Conservation (phyloP, 495 filamentous ascomycete genomes). For the Hyphodiscus hymeniophilus region DNA sequence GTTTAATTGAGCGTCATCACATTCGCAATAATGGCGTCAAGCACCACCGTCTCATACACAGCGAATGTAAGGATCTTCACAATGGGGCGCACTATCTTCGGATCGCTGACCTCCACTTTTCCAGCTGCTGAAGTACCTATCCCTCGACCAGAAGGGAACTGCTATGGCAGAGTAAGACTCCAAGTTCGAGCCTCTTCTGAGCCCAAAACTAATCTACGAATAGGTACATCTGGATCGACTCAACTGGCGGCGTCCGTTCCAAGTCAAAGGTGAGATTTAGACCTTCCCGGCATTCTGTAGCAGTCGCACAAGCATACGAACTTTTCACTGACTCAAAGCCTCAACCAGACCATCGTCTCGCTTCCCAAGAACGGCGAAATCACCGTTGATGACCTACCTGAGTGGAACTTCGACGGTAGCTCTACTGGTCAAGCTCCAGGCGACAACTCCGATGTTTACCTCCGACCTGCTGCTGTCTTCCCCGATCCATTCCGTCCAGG, state of each 20-base stretch:
- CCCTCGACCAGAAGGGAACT: conserved; percentile 77
- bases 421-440: conserved; percentile 91
- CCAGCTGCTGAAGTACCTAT: conserved; percentile 87
- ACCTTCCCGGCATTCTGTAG: no score
- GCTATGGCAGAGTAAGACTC: conserved; percentile 74
- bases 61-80: conserved; percentile 46
- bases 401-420: conserved; percentile 99
- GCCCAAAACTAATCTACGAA: background rate
- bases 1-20: conserved; percentile 30
- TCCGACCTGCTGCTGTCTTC: conserved; percentile 82
- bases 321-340: no score
- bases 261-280: conserved; percentile 75
- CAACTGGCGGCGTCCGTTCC: conserved; percentile 65
- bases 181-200: background rate
- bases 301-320: background rate
- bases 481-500: conserved; percentile 83
- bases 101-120: conserved; percentile 6
- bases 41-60: conserved; percentile 59
- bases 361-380: conserved; percentile 38
- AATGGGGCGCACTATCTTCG: conserved; percentile 6
- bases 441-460: conserved; percentile 97
- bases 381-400: conserved; percentile 73
- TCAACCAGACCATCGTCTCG: conserved; percentile 65
- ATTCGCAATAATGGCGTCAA: conserved; percentile 42
- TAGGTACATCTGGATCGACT: conserved; percentile 91